Conservation (phyloP, 129 eudicot species). For the Pittosporum tobira region DNA sequence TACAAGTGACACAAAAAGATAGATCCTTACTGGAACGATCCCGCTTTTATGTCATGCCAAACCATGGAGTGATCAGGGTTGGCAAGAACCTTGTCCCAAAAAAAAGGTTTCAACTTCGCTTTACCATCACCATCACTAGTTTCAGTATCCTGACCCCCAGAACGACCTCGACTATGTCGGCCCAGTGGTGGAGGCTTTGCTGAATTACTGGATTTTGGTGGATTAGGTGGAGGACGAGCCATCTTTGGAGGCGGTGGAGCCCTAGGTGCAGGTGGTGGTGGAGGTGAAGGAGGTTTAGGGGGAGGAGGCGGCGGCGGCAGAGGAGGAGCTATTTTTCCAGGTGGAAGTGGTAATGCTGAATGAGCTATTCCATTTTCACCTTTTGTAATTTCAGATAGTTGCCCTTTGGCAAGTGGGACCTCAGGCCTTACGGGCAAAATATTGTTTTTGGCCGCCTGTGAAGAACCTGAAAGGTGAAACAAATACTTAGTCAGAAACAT, state of each 20-base stretch:
- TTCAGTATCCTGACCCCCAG: constrained; percentile 13
- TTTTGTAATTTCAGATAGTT: not conserved
- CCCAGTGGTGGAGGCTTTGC: constrained; percentile 38
- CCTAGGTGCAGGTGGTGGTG: constrained; percentile 32
- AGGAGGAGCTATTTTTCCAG: constrained; percentile 43
- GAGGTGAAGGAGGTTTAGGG: constrained; percentile 35
- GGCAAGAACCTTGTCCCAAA: constrained; percentile 82
- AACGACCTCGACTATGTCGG: constrained; percentile 23
- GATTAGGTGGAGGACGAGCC: constrained; percentile 49
- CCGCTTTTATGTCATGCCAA: constrained; percentile 71
- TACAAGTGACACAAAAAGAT: constrained; percentile 3
- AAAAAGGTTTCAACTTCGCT: constrained; percentile 68
- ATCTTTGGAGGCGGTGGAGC: constrained; percentile 61
- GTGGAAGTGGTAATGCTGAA: constrained; percentile 53
- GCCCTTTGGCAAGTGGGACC: constrained; percentile 4
- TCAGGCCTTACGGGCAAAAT: not conserved
- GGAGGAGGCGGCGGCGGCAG: constrained; percentile 43
- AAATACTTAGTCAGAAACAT: not conserved
- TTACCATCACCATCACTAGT: constrained; percentile 33
- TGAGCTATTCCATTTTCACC: constrained; percentile 14
- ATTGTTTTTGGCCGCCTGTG: constrained; percentile 20
- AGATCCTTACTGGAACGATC: constrained; percentile 77
- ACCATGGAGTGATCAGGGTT: constrained; percentile 75
- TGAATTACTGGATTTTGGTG: constrained; percentile 36
- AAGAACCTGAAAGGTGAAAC: constrained; percentile 33